Evolutionary conservation across 2,329 filamentous ascomycete genomes (phyloP).

Genomic region (Paraconiothyrium brasiliense): DNA sequence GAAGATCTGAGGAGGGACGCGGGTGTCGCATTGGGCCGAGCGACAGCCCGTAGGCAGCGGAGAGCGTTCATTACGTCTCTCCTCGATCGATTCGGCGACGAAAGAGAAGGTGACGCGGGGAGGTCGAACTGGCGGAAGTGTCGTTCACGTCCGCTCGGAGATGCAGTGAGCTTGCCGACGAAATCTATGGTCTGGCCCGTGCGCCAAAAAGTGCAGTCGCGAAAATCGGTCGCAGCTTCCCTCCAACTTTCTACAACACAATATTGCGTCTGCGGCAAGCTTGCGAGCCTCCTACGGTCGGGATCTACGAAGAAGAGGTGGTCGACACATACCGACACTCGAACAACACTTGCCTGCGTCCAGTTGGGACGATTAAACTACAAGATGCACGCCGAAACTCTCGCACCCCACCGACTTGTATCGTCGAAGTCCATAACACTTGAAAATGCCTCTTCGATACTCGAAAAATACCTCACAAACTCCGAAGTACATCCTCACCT

Average conservation of each 20-base stretch:
- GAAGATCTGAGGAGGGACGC: constrained; percentile 34
- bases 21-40: constrained; percentile 30
- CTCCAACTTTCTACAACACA: neutral
- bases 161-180: constrained; percentile 27
- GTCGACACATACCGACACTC: neutral
- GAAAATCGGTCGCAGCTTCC: constrained; percentile 19
- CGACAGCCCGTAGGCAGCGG: constrained; percentile 39
- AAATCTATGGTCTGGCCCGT: constrained; percentile 31
- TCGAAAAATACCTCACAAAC: constrained; percentile 53
- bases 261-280: constrained; percentile 7
- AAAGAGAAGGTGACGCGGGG: neutral
- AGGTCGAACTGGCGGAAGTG: neutral
- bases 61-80: constrained; percentile 43
- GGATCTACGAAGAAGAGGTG: neutral
- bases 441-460: constrained; percentile 42
- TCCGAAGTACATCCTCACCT: constrained; percentile 55
- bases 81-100: neutral
- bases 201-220: constrained; percentile 41
- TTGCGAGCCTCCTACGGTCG: neutral
- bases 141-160: constrained; percentile 15
- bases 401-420: constrained; percentile 50
- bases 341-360: neutral
- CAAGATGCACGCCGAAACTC: constrained; percentile 45
- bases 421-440: constrained; percentile 43
- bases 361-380: neutral